A percentile compares a stretch with the other conserved stretches of the same genome.
Evolutionary conservation across 75 land plant species (phyloP).

Genomic region (Pinus albicaulis): DNA sequence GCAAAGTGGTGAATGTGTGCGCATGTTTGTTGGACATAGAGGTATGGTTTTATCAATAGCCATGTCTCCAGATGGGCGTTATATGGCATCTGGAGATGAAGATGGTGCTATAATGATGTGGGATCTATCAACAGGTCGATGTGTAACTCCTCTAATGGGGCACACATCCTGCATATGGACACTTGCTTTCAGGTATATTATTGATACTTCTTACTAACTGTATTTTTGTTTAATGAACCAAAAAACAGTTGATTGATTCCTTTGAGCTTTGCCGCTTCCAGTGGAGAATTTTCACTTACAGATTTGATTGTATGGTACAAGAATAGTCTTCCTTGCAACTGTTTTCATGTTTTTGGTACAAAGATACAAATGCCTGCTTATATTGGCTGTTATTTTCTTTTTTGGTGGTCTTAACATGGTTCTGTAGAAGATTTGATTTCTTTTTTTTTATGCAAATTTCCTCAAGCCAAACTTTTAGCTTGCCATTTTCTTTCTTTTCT

Average conservation of each 20-base stretch:
- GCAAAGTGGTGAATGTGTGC: conserved; percentile 91
- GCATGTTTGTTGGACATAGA: conserved; percentile 95
- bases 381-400: background rate
- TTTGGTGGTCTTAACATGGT: background rate
- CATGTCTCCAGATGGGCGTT: conserved; percentile 98
- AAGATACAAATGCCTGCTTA: background rate
- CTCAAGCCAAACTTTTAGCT: background rate
- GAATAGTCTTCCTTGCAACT: background rate
- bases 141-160: conserved; percentile 88
- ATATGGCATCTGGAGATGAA: conserved; percentile 99
- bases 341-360: background rate
- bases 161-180: conserved; percentile 94
- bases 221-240: background rate
- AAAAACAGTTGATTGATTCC: background rate
- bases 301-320: background rate
- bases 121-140: conserved; percentile 85
- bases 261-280: background rate
- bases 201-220: background rate
- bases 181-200: conserved; percentile 84
- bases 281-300: background rate
- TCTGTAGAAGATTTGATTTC: background rate
- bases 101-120: conserved; percentile 96
- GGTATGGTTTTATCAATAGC: conserved; percentile 88
- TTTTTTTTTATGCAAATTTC: background rate
- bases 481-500: background rate